These are phyloP conservation scores for Penicillium antarcticum DNA, from an alignment of 495 filamentous ascomycete genomes.

Conservation along the genomic window DNA sequence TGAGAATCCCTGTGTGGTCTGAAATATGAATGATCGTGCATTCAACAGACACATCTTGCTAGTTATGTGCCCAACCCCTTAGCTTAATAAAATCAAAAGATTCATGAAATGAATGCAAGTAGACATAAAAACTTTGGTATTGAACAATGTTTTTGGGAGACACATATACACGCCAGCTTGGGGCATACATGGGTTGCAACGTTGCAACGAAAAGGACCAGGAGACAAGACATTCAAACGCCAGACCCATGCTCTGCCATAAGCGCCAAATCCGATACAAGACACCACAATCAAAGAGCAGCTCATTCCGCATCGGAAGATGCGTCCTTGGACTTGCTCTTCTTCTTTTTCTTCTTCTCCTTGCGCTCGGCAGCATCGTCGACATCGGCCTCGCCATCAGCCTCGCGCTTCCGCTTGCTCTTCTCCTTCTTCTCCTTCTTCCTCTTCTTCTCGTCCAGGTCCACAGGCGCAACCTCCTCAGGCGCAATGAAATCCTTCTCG, in stretches of 20 bases:
- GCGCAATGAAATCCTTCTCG: constrained; percentile 80
- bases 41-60: too few species aligned
- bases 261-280: constrained; percentile 28
- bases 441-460: constrained; percentile 53
- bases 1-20: too few species aligned
- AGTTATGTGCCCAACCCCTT: too few species aligned
- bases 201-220: constrained; percentile 8
- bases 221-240: constrained; percentile 23
- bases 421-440: constrained; percentile 37
- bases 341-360: constrained; percentile 47
- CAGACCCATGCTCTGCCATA: constrained; percentile 33
- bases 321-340: constrained; percentile 44
- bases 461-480: constrained; percentile 60
- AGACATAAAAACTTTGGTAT: constrained; percentile 1
- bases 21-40: too few species aligned
- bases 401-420: constrained; percentile 44
- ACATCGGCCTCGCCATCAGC: constrained; percentile 32
- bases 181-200: constrained; percentile 7
- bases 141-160: constrained; percentile 15
- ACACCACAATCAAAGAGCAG: constrained; percentile 12
- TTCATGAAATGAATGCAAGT: too few species aligned
- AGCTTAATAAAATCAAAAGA: too few species aligned
- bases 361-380: constrained; percentile 35
- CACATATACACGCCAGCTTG: constrained; percentile 12
- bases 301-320: constrained; percentile 32